Percentiles rank a stretch among this genome's conserved stretches.
Evolutionary conservation across 1,284 basidiomycete genomes (phyloP).

Genomic region (Inonotus hispidus): DNA sequence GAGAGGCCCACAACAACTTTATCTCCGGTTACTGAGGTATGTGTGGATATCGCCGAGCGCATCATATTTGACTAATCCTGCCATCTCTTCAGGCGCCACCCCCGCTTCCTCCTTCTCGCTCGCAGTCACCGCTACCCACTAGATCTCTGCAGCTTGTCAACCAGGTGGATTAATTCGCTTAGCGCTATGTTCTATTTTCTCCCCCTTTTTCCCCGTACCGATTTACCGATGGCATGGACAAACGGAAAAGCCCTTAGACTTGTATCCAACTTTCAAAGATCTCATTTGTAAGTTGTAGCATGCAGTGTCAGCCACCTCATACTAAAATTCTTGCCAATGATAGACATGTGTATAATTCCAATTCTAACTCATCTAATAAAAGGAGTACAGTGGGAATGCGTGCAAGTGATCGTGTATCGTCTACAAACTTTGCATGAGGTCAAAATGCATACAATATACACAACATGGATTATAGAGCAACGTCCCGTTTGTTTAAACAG

Average conservation of each 20-base stretch:
- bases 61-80: background rate
- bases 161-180: constrained; percentile 1
- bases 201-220: background rate
- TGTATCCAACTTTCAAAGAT: background rate
- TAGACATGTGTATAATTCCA: background rate
- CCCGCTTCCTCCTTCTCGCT: constrained; percentile 5
- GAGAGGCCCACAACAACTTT: constrained; percentile 15
- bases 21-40: constrained; percentile 15
- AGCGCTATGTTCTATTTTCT: background rate
- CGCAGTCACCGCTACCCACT: background rate
- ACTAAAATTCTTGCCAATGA: background rate
- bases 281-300: background rate
- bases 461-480: background rate
- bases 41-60: background rate
- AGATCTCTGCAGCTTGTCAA: constrained; percentile 7
- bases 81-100: constrained; percentile 6
- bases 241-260: background rate
- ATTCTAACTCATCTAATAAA: no score
- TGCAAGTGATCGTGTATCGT: background rate
- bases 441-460: background rate
- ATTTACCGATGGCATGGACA: background rate
- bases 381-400: background rate
- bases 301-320: background rate
- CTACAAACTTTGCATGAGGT: background rate
- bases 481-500: background rate